phyloP scores from a whole-genome alignment of 163 green algal species.

The Chlamydomonas reinhardtii region DNA sequence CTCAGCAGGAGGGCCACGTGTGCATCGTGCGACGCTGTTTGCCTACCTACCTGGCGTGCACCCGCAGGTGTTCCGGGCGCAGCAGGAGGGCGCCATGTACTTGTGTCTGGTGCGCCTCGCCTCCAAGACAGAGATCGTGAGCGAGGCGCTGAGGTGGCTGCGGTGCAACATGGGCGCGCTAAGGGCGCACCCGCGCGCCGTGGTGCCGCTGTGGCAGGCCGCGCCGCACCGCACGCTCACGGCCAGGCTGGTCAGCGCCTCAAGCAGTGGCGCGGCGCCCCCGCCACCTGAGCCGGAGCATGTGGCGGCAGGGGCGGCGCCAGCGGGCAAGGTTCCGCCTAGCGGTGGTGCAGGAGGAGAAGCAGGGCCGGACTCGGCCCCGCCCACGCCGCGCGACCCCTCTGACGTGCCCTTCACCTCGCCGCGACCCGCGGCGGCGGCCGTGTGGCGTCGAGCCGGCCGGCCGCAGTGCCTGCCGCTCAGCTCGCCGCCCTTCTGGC shows the following conservation, averaged over 20 bases:
- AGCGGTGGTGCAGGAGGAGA: background rate
- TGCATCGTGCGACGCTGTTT: no score
- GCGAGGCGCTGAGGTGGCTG: conserved; percentile 39
- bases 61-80: conserved; percentile 24
- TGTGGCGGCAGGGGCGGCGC: background rate
- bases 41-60: no score
- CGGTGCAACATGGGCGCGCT: conserved; percentile 31
- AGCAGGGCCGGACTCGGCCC: background rate
- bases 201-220: conserved; percentile 13
- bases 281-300: background rate
- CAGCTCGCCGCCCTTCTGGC: conserved; percentile 37
- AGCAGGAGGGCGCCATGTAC: conserved; percentile 38
- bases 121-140: conserved; percentile 33
- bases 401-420: background rate
- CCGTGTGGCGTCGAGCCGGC: background rate
- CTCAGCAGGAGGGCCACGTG: no score
- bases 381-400: background rate
- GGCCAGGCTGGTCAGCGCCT: conserved; percentile 8
- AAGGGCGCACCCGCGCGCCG: conserved; percentile 18
- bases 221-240: conserved; percentile 8
- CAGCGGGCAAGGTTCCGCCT: background rate
- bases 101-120: conserved; percentile 13
- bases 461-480: conserved; percentile 36
- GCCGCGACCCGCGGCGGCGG: background rate
- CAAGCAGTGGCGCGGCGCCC: background rate